Evolutionary conservation across 1,284 basidiomycete genomes (phyloP), one percentile per base, ranked within the genome.

Genomic region (Ceratobasidium theobromae): DNA sequence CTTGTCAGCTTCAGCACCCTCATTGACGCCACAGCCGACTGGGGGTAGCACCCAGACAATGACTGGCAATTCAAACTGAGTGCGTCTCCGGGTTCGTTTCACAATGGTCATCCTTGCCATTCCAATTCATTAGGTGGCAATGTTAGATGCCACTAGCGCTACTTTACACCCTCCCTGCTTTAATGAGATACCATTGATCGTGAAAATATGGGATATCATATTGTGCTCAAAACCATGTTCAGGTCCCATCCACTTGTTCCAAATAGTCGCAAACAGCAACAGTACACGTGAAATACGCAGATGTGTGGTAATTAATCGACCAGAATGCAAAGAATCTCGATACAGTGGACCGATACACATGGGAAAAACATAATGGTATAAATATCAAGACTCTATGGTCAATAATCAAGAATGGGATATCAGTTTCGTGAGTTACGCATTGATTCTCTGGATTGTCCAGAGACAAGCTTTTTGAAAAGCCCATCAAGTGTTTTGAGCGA

Each of bases 401-500:
- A 64, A 64, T 45, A 53, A 45, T 35, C 57, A 67, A 62, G 43
- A 64, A 53, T 45, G 51, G 33, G 18, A 52, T 30, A 45, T 35
- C 18, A 6, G 33, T 25, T 16, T 43, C 21, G 16, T 43, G 5
- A 18, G 40, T 43, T 14, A 35, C 5, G n/a, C 21, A 32, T 16
- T 21, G 23, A 14, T 14, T 30, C 35, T n/a, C 18, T 28, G 21
- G 30, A 21, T 52, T 30, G 64, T 38, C 38, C 57, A 23, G 49
- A 53, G 18, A 49, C 87, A 45, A 92, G 78, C 75, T 85, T 90
- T 69, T 84, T 84, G 76, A 95, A 93, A 81, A 93, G 89, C 66
- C 87, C 82, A 69, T 93, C 88, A 28, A 95, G 77, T n/a, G 88
- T 93, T 73, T 89, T 91, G 78, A 96, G 90, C 12, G 90, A 91